These are phyloP conservation scores for Leucocoprinus leucothites DNA, from an alignment of 768 basidiomycete species.

Conservation along the genomic window DNA sequence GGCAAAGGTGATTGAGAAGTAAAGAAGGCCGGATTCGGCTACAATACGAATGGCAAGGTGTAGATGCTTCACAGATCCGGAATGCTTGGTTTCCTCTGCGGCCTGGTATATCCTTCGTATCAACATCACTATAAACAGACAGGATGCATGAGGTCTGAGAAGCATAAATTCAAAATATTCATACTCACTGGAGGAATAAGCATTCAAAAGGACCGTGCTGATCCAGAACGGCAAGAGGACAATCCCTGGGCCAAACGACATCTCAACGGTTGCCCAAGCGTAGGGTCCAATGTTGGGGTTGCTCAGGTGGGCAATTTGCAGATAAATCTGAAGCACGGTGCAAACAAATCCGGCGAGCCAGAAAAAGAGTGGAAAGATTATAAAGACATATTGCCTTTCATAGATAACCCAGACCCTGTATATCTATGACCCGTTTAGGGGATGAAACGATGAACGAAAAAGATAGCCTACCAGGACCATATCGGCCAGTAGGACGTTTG, in stretches of 20 bases:
- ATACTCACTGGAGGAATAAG: neutral
- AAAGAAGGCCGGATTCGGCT: neutral
- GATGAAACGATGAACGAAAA: neutral
- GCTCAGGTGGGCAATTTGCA: neutral
- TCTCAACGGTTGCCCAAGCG: neutral
- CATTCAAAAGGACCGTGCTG: neutral
- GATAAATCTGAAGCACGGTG: slow-evolving; percentile 1
- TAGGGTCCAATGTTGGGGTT: slow-evolving; percentile 1
- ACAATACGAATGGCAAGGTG: neutral
- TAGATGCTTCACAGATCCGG: neutral
- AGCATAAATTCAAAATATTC: too few relatives aligned
- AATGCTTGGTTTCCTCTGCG: neutral
- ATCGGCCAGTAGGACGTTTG: neutral
- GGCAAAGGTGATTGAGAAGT: neutral
- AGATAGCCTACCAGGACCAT: neutral
- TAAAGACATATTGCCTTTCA: neutral
- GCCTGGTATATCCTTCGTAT: neutral
- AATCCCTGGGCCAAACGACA: neutral
- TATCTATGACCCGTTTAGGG: neutral
- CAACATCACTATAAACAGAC: neutral
- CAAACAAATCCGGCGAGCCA: neutral
- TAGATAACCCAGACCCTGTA: neutral
- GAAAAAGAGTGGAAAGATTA: neutral
- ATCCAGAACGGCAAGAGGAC: neutral
- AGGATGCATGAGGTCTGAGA: too few relatives aligned